Percentiles rank a stretch among this genome's conserved stretches.
Evolutionary conservation across 768 basidiomycete genomes (phyloP).

Genomic region (Infundibulicybe gibba): DNA sequence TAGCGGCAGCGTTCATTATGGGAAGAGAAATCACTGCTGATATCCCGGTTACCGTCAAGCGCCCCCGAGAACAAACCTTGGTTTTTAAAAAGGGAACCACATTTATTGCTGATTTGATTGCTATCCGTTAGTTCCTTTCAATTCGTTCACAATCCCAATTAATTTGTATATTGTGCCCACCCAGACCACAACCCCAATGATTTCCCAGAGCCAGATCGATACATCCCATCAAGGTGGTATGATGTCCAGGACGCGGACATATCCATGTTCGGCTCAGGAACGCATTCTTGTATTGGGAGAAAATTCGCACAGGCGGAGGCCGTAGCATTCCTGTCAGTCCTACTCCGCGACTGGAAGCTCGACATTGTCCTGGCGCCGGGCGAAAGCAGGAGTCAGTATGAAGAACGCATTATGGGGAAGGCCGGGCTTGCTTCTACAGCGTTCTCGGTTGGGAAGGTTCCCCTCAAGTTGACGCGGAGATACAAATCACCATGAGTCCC

Average conservation of each 20-base stretch:
- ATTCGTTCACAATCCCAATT: background rate
- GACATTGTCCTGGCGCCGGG: conserved; percentile 22
- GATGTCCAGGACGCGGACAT: conserved; percentile 22
- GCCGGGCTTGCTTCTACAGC: too few relatives aligned
- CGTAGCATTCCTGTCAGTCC: conserved; percentile 32
- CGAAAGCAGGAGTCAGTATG: conserved; percentile 15
- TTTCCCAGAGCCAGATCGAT: conserved; percentile 21
- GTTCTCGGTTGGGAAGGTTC: too few relatives aligned
- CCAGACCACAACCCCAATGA: conserved; percentile 20
- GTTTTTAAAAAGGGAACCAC: background rate
- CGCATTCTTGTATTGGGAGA: conserved; percentile 37
- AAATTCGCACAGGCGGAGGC: conserved; percentile 39
- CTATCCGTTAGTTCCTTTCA: conserved; percentile 12
- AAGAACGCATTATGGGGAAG: too few relatives aligned
- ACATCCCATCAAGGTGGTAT: conserved; percentile 26
- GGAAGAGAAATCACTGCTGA: background rate
- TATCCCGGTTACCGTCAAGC: background rate
- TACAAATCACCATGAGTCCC: too few relatives aligned
- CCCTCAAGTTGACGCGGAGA: too few relatives aligned
- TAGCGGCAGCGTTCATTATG: background rate
- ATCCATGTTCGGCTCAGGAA: conserved; percentile 27
- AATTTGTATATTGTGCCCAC: background rate
- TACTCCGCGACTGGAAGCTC: conserved; percentile 39
- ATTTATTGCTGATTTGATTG: conserved; percentile 10
- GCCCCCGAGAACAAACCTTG: background rate